Evolutionary conservation across 1,284 basidiomycete genomes (phyloP).

Genomic region (Thecaphora thlaspeos): DNA sequence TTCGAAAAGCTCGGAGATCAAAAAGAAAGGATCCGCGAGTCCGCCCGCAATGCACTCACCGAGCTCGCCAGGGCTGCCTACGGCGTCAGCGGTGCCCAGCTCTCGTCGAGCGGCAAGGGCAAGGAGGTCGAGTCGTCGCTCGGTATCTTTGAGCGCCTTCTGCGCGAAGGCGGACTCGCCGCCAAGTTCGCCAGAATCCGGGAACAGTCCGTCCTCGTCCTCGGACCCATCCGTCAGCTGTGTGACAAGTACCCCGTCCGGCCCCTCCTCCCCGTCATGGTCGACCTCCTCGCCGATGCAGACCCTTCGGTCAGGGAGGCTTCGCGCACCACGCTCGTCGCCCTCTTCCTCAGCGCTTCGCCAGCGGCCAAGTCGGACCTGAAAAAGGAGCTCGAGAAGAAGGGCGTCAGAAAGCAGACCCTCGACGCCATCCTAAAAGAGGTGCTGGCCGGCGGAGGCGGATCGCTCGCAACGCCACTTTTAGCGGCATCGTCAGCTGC

Average conservation of each 20-base stretch:
- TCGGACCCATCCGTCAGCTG: constrained; percentile 27
- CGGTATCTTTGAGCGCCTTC: constrained; percentile 72
- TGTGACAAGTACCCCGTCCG: constrained; percentile 70
- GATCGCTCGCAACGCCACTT: background rate
- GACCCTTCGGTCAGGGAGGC: constrained; percentile 85
- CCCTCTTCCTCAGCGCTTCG: constrained; percentile 76
- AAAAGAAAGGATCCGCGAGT: constrained; percentile 70
- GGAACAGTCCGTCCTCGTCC: constrained; percentile 59
- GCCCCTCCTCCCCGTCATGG: constrained; percentile 75
- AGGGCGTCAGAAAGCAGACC: constrained; percentile 69
- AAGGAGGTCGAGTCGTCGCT: constrained; percentile 76
- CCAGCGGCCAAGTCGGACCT: constrained; percentile 85
- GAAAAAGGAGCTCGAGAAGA: constrained; percentile 76
- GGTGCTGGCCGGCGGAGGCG: constrained; percentile 47
- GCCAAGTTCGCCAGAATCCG: constrained; percentile 64
- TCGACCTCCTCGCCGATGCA: constrained; percentile 82
- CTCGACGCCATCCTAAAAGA: constrained; percentile 60
- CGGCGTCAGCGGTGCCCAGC: constrained; percentile 57
- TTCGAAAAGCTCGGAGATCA: constrained; percentile 79
- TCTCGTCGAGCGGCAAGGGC: constrained; percentile 63
- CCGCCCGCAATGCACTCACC: constrained; percentile 73
- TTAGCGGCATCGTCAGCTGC: background rate
- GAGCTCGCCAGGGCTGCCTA: constrained; percentile 72
- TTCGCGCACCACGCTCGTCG: constrained; percentile 75
- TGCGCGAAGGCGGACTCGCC: constrained; percentile 75